Conservation (phyloP, 1,284 basidiomycete genomes). For the Cystobasidium slooffiae region DNA sequence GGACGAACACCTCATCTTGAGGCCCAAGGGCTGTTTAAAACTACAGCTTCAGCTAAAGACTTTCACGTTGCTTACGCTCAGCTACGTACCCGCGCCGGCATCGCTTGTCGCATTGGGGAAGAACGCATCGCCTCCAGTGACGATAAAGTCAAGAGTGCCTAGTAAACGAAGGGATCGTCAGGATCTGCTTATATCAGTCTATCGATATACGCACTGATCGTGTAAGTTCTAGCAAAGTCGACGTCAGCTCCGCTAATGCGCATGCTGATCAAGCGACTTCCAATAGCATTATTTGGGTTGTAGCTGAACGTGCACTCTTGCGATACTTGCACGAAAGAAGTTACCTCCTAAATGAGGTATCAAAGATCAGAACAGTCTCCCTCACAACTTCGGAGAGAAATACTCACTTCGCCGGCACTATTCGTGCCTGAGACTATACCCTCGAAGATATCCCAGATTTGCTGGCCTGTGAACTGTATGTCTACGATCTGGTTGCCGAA, state of each 20-base stretch:
- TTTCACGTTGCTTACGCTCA: background rate
- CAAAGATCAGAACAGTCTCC: background rate
- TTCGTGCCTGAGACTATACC: conserved; percentile 47
- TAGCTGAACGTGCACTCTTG: conserved; percentile 57
- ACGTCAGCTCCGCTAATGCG: conserved; percentile 52
- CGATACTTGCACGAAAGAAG: conserved; percentile 60
- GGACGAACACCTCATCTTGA: conserved; percentile 10
- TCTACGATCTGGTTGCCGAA: conserved; percentile 59
- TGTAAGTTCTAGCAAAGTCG: conserved; percentile 53
- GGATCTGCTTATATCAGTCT: background rate
- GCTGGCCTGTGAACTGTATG: conserved; percentile 52
- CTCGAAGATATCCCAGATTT: conserved; percentile 54
- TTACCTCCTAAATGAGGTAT: conserved; percentile 49
- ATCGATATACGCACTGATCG: conserved; percentile 47
- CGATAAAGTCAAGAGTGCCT: conserved; percentile 56
- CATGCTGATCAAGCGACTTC: conserved; percentile 57
- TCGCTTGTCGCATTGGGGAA: conserved; percentile 13
- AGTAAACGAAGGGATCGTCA: background rate
- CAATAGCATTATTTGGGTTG: conserved; percentile 55
- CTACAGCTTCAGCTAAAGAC: background rate
- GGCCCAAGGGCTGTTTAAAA: conserved; percentile 10
- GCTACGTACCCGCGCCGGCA: conserved; percentile 3
- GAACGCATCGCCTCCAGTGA: conserved; percentile 59
- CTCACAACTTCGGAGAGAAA: background rate
- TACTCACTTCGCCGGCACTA: conserved; percentile 50